Base-by-base conservation (phyloP, 495 filamentous ascomycete species). In the Lasiosphaeria miniovina region DNA sequence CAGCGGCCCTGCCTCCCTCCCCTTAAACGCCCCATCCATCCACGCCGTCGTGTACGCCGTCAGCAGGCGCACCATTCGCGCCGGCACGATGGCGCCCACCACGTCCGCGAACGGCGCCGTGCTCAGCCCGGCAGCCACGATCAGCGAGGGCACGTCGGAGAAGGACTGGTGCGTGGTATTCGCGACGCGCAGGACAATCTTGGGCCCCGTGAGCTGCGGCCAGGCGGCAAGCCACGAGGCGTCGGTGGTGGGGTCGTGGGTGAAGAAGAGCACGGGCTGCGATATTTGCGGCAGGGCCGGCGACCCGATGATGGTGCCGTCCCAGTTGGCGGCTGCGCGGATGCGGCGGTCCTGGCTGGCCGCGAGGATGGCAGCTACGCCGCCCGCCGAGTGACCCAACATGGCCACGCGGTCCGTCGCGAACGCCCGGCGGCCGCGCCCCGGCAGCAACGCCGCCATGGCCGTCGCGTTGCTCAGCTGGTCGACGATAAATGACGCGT, bases 381-480 rank as follows among this genome's bases (percentile, higher is more conserved):
- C 55, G 55, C 55, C 55, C 3, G 35, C 46, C 0, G 55, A 57
- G 46, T 57, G 55, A 2, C 55, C 55, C 36, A 57, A 33, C 55
- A 35, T 35, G 12, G 55, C 55, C 43, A 57, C 55, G 33, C 55
- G 55, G 55, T 57, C 45, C 33, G 55, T 57, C 34, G n/a, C 43
- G 34, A 57, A 57, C 45, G 45, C 43, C 0, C 46, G 43, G 34
- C 33, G 46, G 8, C 55, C 55, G 55, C 55, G 55, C 3, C 17
- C 14, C 6, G 55, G 55, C 3, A 57, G 43, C 33, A 57, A 45
- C 46, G 36, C 46, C 43, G 46, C 55, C 45, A 57, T 57, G 55
- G 55, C 55, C 12, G 55, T 57, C 4, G 55, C 55, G 55, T 57
- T 57, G 46, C 45, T 36, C 1, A 57, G 55, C 55, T 57, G 55